Evolutionary conservation across 257 asterid genomes (phyloP), one percentile per base, ranked within the genome.

Genomic region (Solanum lignicaule): DNA sequence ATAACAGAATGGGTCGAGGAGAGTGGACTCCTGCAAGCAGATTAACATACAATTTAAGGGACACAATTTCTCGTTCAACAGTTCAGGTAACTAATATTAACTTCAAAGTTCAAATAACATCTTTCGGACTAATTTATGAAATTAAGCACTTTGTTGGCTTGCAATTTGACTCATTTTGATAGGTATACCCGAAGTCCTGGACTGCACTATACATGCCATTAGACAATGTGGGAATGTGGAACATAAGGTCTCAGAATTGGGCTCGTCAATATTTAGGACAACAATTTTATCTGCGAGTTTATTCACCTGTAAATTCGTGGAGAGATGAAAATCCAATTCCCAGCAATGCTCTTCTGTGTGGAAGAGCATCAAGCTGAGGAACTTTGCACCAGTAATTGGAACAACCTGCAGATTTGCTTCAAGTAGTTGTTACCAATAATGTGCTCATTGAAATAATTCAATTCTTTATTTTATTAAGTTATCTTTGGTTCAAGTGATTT

Each of bases 211-310:
- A 90, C 88, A 90, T 91, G 90, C 93, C 93, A 29, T 76, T 91
- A 75, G 93, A 91, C 87, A 91, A 91, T 62, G 93, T 90, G 76
- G 93, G 93, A 46, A 90, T 90, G 92, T 91, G 93, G 93, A 90
- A 91, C 5, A 68, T 91, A 88, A 88, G 93, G 52, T 91, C 93
- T 46, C 88, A 91, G 78, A 79, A 91, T 39, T 91, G 93, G 93
- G 88, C 81, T 15, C 90, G 93, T 4, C 93, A 91, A 81, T 90
- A 91, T 48, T 88, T 90, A 74, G 93, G 92, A 1, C 93, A 91
- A 11, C 93, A 91, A 46, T 90, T 91, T 86, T 91, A 91, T 81
- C 87, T 91, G 29, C 71, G 93, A 25, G 90, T 91, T 52, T 85
- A 83, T 76, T 90, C 92, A 0, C 92, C 92, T 5, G 91, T 86